phyloP scores from a whole-genome alignment of 2,329 filamentous ascomycete genomes.

The Hirsutella rhossiliensis region DNA sequence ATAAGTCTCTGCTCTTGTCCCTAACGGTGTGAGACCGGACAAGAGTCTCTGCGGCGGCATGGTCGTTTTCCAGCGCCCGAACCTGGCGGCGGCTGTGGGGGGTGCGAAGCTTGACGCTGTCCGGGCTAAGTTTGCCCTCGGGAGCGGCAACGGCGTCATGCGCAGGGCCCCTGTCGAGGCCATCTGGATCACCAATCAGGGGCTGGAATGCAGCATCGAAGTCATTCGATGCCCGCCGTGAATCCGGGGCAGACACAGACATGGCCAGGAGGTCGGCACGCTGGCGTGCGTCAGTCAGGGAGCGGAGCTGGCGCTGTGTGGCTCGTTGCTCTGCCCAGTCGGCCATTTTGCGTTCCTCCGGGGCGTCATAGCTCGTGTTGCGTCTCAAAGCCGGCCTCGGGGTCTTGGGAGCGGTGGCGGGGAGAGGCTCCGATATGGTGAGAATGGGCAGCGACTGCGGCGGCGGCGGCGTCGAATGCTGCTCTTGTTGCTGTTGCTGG shows the following conservation, averaged over 20 bases:
- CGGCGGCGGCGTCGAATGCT: too few species aligned
- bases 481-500: constrained; percentile 4
- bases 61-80: constrained; percentile 10
- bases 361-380: constrained; percentile 30
- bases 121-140: constrained; percentile 1
- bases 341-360: constrained; percentile 25
- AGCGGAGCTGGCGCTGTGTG: constrained; percentile 24
- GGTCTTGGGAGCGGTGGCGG: constrained; percentile 6
- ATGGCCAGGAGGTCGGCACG: constrained; percentile 26
- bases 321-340: constrained; percentile 25
- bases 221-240: constrained; percentile 22
- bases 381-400: constrained; percentile 27
- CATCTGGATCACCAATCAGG: constrained; percentile 18
- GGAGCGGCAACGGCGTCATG: constrained; percentile 8
- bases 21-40: constrained; percentile 20
- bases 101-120: constrained; percentile 10
- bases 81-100: constrained; percentile 12
- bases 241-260: constrained; percentile 24
- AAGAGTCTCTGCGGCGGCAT: constrained; percentile 20
- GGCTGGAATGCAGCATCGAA: constrained; percentile 19
- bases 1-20: constrained; percentile 16
- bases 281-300: constrained; percentile 26
- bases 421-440: background rate
- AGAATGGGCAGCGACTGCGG: background rate
- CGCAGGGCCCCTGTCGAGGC: constrained; percentile 7